Conservation (phyloP, 306 rosid species). For the Chamaecrista fasciculata region DNA sequence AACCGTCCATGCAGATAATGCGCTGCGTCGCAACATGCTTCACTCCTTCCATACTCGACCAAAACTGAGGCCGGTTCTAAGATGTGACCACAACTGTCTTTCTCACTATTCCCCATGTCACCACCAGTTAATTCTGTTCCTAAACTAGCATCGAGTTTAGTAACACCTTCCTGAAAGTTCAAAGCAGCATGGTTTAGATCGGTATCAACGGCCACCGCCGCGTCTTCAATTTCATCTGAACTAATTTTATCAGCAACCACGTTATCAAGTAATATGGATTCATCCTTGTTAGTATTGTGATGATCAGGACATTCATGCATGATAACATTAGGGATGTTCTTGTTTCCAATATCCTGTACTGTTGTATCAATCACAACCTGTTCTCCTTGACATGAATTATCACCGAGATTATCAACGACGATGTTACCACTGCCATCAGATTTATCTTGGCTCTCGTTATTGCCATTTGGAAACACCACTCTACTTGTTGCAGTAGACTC, state of each 20-base stretch:
- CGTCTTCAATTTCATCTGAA: conserved; percentile 32
- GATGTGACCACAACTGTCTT: conserved; percentile 32
- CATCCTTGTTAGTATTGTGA: conserved; percentile 34
- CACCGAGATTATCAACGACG: conserved; percentile 30
- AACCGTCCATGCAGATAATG: conserved; percentile 75
- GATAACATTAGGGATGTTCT: conserved; percentile 19
- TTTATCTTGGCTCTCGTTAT: conserved; percentile 36
- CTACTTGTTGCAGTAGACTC: conserved; percentile 21
- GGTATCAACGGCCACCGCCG: conserved; percentile 22
- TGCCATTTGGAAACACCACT: conserved; percentile 21
- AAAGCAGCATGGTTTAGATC: conserved; percentile 17
- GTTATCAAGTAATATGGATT: conserved; percentile 27
- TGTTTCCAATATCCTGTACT: conserved; percentile 8
- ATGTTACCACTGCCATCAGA: conserved; percentile 7
- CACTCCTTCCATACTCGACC: conserved; percentile 82
- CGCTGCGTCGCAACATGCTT: conserved; percentile 70
- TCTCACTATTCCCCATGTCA: conserved; percentile 23
- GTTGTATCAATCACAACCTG: conserved; percentile 30
- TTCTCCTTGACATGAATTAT: conserved; percentile 34
- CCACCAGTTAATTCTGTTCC: conserved; percentile 33
- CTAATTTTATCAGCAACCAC: conserved; percentile 29
- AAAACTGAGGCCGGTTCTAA: conserved; percentile 63
- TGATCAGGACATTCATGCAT: conserved; percentile 32
- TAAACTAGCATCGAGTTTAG: conserved; percentile 26
- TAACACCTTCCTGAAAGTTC: conserved; percentile 31